Evolutionary conservation across 768 basidiomycete genomes (phyloP).

Genomic region (Dentipellis sp.): DNA sequence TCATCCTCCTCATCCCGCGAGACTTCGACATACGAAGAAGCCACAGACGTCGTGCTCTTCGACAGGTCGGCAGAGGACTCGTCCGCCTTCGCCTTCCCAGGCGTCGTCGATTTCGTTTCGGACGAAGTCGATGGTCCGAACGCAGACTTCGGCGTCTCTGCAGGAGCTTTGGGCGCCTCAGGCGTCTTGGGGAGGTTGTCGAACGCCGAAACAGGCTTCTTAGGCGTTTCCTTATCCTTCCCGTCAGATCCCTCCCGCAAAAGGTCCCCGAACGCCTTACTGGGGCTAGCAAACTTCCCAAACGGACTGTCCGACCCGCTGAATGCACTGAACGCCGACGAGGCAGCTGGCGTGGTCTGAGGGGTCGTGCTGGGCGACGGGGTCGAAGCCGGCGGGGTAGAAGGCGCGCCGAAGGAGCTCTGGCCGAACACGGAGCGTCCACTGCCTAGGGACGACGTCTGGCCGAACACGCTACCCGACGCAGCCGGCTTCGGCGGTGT

Average conservation of each 20-base stretch:
- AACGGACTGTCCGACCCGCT: conserved; percentile 29
- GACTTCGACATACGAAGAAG: conserved; percentile 12
- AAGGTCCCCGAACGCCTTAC: conserved; percentile 51
- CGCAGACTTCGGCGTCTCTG: background rate
- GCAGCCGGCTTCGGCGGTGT: conserved; percentile 13
- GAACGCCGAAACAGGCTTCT: conserved; percentile 5
- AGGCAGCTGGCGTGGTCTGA: conserved; percentile 17
- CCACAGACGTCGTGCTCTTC: background rate
- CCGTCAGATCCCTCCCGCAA: conserved; percentile 28
- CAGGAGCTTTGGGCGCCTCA: background rate
- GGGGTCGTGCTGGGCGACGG: conserved; percentile 12
- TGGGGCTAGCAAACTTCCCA: conserved; percentile 27
- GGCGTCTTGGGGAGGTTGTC: background rate
- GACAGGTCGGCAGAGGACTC: conserved; percentile 7
- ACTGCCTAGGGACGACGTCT: conserved; percentile 21
- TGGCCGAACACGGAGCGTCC: conserved; percentile 29
- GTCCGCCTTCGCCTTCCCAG: background rate
- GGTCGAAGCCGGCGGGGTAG: conserved; percentile 8
- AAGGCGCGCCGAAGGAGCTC: conserved; percentile 17
- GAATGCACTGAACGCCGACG: conserved; percentile 32
- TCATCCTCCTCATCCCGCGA: conserved; percentile 4
- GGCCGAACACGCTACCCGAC: conserved; percentile 28
- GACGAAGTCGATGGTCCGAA: background rate
- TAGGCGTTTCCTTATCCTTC: conserved; percentile 4
- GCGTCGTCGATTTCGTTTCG: conserved; percentile 2